Conservation (phyloP, 73 alveolate species). For the Paramecium biaurelia region DNA sequence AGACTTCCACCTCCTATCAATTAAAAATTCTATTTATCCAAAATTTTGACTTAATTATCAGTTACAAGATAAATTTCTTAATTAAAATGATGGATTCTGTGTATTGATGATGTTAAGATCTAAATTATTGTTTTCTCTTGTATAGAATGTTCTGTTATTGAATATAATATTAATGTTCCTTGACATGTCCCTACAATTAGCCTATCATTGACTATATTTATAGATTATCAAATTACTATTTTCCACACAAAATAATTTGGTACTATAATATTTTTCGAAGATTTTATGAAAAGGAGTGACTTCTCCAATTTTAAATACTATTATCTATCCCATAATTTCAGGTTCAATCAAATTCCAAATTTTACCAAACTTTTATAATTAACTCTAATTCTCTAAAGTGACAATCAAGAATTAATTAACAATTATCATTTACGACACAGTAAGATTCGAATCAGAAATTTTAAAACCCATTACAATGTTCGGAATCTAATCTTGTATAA, state of each 20-base stretch:
- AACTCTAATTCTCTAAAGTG: slow-evolving; percentile 6
- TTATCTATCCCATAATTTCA: neutral
- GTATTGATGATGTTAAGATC: neutral
- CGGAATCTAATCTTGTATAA: slow-evolving; percentile 1
- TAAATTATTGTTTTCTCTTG: neutral
- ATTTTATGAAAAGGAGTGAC: neutral
- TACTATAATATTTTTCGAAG: neutral
- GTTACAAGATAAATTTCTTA: neutral
- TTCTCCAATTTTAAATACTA: neutral
- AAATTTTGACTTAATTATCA: neutral
- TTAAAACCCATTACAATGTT: neutral
- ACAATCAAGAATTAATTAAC: neutral
- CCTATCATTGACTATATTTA: neutral
- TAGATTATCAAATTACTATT: neutral
- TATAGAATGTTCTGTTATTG: neutral
- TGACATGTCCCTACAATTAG: neutral
- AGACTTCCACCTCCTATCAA: slow-evolving; percentile 39
- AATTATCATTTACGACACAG: neutral
- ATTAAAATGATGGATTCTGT: neutral
- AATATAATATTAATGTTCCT: neutral
- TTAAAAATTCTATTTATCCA: neutral
- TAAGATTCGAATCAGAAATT: neutral
- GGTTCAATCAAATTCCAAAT: slow-evolving; percentile 47
- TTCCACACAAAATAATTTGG: slow-evolving; percentile 12
- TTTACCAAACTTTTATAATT: slow-evolving; percentile 20